Base-by-base conservation (phyloP, 805 yeast species). In the Candida qinlingensis region DNA sequence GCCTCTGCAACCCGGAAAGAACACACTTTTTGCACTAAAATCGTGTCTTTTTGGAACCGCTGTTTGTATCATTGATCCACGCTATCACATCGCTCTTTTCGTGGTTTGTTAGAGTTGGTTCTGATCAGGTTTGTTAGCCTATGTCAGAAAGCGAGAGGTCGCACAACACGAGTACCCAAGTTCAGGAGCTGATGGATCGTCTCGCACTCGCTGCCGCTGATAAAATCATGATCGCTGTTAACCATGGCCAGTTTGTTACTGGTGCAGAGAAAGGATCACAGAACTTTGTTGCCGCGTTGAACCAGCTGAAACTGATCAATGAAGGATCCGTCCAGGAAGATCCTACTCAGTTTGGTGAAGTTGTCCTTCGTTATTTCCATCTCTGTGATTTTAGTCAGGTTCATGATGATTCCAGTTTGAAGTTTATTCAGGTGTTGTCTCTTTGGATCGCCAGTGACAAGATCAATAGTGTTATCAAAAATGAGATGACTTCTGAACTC, bases 401-500 rank as follows among this genome's bases (percentile, higher is more conserved):
- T 11, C 10, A 26, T 19, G 38, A 34, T n/a, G n/a, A 4, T 19
- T 40, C 29, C 2, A 38, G 26, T n/a, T 33, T 47, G 10, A 37
- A 27, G 2, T 50, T 57, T 6, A 36, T 54, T 3, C 45, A 49
- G 28, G 41, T 50, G 2, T 19, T 53, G 2, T 49, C 62, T 2
- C 41, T 60, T 10, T 36, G 54, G 12, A 39, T 48, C 5, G 55
- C 64, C 1, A 57, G 54, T 28, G 29, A 47, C 19, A 41, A 40
- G 30, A 42, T 60, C 31, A 49, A 54, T n/a, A 52, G 48, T 1
- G 36, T 55, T 10, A 47, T 59, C 41, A 56, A 54, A 29, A 31
- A 25, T 5, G 57, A 54, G 1, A 46, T 59, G 45, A 41, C 41
- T 5, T 13, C 12, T 1, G 51, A 47, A 3, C 12, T 47, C 6